These are phyloP conservation scores for Tricholoma flavovirens DNA, from an alignment of 768 basidiomycete species.

Conservation along the genomic window DNA sequence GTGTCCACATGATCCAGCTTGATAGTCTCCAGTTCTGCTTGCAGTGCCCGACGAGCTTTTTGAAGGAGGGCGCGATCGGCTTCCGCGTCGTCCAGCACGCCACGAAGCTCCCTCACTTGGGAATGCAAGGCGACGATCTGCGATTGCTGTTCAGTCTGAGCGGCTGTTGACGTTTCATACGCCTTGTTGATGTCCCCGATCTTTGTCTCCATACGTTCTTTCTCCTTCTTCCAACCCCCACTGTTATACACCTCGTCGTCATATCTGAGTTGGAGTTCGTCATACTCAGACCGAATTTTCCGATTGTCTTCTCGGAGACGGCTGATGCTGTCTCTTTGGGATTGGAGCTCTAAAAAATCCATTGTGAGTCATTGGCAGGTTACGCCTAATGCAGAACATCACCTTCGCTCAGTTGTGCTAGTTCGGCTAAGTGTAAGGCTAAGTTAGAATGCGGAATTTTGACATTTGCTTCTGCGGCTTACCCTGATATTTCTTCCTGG, in stretches of 20 bases:
- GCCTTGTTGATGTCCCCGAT: conserved; percentile 70
- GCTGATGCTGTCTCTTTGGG: conserved; percentile 70
- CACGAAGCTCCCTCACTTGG: conserved; percentile 78
- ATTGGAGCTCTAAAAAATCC: conserved; percentile 57
- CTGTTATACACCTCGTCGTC: conserved; percentile 77
- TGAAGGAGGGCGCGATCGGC: conserved; percentile 73
- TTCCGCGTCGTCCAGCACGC: conserved; percentile 81
- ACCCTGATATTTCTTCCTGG: conserved; percentile 86
- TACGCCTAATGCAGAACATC: conserved; percentile 1
- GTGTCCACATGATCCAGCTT: conserved; percentile 70
- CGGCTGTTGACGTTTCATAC: conserved; percentile 65
- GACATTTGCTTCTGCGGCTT: conserved; percentile 7
- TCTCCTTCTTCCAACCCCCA: conserved; percentile 83
- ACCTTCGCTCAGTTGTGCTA: conserved; percentile 80
- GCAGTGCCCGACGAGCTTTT: conserved; percentile 75
- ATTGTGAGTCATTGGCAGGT: conserved; percentile 1
- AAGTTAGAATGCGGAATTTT: not conserved
- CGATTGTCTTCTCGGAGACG: conserved; percentile 76
- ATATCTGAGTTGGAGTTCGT: conserved; percentile 66
- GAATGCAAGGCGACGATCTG: conserved; percentile 82
- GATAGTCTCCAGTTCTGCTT: conserved; percentile 76
- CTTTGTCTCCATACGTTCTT: conserved; percentile 80
- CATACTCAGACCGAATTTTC: conserved; percentile 69
- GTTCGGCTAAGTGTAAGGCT: conserved; percentile 46
- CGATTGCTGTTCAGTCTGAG: conserved; percentile 75